Percentiles rank a stretch among this genome's conserved stretches.
phyloP scores from a whole-genome alignment of 768 basidiomycete species.

The Holtermannia corniformis region DNA sequence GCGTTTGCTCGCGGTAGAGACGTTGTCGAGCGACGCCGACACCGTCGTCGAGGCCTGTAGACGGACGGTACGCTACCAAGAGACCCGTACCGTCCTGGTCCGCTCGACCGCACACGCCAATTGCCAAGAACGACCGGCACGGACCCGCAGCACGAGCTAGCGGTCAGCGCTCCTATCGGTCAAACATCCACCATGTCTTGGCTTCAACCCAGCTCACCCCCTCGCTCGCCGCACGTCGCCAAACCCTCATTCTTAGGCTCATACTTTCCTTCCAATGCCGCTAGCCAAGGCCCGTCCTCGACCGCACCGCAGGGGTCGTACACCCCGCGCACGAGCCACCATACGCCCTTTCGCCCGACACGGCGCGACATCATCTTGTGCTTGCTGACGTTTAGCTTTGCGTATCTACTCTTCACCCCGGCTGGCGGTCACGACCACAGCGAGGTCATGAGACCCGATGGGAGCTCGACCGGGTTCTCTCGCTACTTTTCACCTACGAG shows the following conservation, averaged over 20 bases:
- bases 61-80: too few species aligned
- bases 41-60: too few species aligned
- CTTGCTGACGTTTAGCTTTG: constrained; percentile 29
- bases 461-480: neutral
- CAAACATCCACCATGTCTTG: constrained; percentile 12
- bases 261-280: constrained; percentile 7
- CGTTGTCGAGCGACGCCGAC: too few species aligned
- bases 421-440: neutral
- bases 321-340: neutral
- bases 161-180: neutral
- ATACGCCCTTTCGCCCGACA: constrained; percentile 19
- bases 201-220: constrained; percentile 14
- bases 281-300: constrained; percentile 1
- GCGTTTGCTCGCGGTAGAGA: too few species aligned
- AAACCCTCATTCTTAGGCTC: neutral
- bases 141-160: neutral
- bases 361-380: constrained; percentile 36
- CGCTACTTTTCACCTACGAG: neutral
- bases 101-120: too few species aligned
- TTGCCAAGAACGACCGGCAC: too few species aligned
- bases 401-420: constrained; percentile 24
- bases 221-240: constrained; percentile 19
- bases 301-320: neutral
- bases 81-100: too few species aligned
- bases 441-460: neutral